Evolutionary conservation across 2,329 filamentous ascomycete species (phyloP).

Genomic region (Pseudopithomyces maydicus): DNA sequence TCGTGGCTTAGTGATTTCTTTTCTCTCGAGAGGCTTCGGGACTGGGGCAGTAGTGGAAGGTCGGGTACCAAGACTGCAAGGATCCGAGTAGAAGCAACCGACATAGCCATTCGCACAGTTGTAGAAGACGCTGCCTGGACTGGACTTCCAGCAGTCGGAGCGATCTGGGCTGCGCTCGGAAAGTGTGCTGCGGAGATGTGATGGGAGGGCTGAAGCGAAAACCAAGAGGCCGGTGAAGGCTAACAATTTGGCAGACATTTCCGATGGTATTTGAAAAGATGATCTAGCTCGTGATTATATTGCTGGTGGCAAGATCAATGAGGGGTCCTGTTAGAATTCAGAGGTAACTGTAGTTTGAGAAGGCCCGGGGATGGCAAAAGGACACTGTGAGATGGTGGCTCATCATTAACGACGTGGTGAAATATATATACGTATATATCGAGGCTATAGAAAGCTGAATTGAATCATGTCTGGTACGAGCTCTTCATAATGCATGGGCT

Average conservation of each 20-base stretch:
- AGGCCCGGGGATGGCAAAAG: neutral
- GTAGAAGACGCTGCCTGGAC: conserved; percentile 7
- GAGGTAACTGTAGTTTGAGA: neutral
- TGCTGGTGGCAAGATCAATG: too few relatives aligned
- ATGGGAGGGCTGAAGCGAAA: conserved; percentile 1
- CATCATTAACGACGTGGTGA: neutral
- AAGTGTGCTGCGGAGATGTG: neutral
- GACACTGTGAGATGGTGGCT: neutral
- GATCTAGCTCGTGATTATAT: neutral
- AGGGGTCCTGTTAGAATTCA: neutral
- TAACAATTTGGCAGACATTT: conserved; percentile 11
- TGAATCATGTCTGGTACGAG: neutral
- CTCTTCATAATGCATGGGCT: neutral
- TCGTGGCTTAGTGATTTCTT: conserved; percentile 4
- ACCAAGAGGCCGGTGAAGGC: conserved; percentile 5
- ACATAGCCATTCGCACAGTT: conserved; percentile 10
- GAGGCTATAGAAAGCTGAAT: neutral
- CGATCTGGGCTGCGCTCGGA: neutral
- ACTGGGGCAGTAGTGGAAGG: neutral
- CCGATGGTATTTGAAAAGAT: neutral
- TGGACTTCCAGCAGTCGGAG: conserved; percentile 1
- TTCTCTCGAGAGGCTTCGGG: neutral
- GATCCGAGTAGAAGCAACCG: conserved; percentile 8
- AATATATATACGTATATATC: neutral
- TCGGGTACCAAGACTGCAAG: neutral